Base-by-base conservation (phyloP, 495 filamentous ascomycete genomes). In the Penicillium malachiteum region DNA sequence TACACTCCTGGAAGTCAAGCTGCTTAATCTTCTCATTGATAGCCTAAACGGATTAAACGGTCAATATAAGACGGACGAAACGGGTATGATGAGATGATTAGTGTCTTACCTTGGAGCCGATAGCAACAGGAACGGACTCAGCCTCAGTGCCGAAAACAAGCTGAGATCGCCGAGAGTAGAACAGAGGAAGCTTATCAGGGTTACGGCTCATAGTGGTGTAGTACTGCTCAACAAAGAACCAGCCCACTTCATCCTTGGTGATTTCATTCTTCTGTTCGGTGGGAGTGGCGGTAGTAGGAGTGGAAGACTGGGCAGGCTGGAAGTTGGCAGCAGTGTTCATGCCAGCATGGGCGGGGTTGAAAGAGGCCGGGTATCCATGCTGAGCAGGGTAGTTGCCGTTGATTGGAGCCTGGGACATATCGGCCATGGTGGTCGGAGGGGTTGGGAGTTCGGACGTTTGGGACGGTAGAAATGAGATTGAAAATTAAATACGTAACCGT, bases 171-270 rank as follows among this genome's bases (percentile, higher is more conserved):
- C 90, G 91, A 59, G 85, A 82, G 73, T 95, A 93, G 79, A 91
- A 95, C 21, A 93, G 77, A 66, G 91, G 91, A 56, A 98, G 84
- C 74, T 93, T 96, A 63, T 96, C 92, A 13, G 95, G 94, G 56
- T 79, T 88, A 69, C 91, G 90, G 84, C 91, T 96, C 64, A 98
- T 80, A 58, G 90, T 98, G 57, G 91, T 97, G 72, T 98, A 98
- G 79, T 96, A 97, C 69, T 96, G 92, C 81, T 98, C 95, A 34
- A 97, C 94, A 60, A 98, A 98, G 72, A 92, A 97, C 94, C 94
- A 98, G 63, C 91, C 94, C 49, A 98, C 89, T 74, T 97, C 91
- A 72, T 92, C 90, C 71, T 94, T 95, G 42, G 77, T 70, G 58
- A 74, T 78, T 50, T 71, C 71, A 57, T 68, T 75, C 62, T 76